phyloP scores from a whole-genome alignment of 2,329 filamentous ascomycete species.

The Xylariaceae sp. region DNA sequence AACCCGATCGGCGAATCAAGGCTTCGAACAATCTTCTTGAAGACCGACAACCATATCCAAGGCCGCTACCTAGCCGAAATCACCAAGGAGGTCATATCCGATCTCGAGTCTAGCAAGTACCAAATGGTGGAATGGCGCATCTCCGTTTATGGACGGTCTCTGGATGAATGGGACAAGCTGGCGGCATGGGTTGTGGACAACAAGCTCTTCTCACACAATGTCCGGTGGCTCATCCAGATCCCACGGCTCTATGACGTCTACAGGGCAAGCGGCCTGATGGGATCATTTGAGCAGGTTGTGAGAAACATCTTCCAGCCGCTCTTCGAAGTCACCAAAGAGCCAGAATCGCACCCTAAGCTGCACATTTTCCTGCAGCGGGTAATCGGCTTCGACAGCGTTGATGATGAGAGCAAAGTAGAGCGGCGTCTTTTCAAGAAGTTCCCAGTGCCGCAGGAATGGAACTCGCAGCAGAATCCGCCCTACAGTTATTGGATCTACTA shows the following conservation, averaged over 20 bases:
- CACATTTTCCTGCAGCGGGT: conserved; percentile 93
- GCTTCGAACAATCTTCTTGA: conserved; percentile 94
- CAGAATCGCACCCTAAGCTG: conserved; percentile 80
- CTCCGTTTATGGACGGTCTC: conserved; percentile 86
- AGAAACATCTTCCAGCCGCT: conserved; percentile 88
- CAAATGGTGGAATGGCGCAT: conserved; percentile 99
- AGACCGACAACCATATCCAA: conserved; percentile 97
- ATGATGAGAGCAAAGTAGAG: conserved; percentile 96
- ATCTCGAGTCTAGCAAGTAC: conserved; percentile 97
- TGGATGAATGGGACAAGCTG: conserved; percentile 96
- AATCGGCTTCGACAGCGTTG: conserved; percentile 94
- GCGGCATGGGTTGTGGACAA: conserved; percentile 97
- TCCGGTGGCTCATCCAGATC: conserved; percentile 94
- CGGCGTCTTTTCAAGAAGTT: conserved; percentile 94
- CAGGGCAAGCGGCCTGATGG: conserved; percentile 81
- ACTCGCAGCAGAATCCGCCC: conserved; percentile 88
- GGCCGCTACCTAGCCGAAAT: conserved; percentile 95
- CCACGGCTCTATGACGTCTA: conserved; percentile 94
- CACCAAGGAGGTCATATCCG: conserved; percentile 94
- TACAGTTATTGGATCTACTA: conserved; percentile 99
- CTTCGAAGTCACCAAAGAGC: conserved; percentile 89
- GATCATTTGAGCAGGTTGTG: conserved; percentile 84
- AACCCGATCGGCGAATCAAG: conserved; percentile 96
- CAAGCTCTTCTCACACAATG: conserved; percentile 95
- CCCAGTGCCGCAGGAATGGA: conserved; percentile 82